Base-by-base conservation (phyloP, 2,329 filamentous ascomycete genomes). In the Samsoniella hepiali region DNA sequence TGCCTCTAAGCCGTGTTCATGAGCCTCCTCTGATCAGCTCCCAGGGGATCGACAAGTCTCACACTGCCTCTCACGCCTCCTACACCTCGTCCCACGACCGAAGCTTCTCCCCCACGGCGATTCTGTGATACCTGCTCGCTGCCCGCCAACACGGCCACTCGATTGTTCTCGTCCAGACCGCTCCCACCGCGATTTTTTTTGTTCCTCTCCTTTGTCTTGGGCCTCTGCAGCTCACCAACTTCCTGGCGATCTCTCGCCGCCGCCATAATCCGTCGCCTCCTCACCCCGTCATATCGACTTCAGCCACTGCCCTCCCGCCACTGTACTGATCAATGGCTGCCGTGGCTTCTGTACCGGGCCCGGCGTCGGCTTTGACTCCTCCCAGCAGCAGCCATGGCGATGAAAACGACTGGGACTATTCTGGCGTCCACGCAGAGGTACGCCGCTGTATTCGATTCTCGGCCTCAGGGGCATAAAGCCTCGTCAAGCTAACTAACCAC, bases 381-480 rank as follows among this genome's bases (percentile, higher is more conserved):
- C 77, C 82, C 17, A 77, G 76, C 67, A 83, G 79, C 70, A 79
- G 78, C 62, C 78, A 84, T 70, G 82, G 77, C 54, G 76, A 81
- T 53, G 76, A 74, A 45, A 74, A 76, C 55, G 69, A 76, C 29
- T 85, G 83, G 82, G 76, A 75, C 27, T 75, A 76, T 58, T 67
- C 70, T 49, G 65, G 72, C 10, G 65, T 65, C 44, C 70, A 76
- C 22, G 65, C 70, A 61, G 75, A 80, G 74, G 79, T 81, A 71
- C 71, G 79, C 68, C 51, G n/a, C 36, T 42, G 55, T 56, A 38
- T 58, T 22, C 7, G 11, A 11, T 42, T 3, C 7, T 44, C 13
- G 34, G 34, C 36, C n/a, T 38, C 58, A 54, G 50, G 50, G 58
- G 38, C 31, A 4, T 32, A 7, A 57, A 17, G 31, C 53, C 15